phyloP scores from a whole-genome alignment of 192 early-diverging fungal species.

The Umbelopsis sp. region DNA sequence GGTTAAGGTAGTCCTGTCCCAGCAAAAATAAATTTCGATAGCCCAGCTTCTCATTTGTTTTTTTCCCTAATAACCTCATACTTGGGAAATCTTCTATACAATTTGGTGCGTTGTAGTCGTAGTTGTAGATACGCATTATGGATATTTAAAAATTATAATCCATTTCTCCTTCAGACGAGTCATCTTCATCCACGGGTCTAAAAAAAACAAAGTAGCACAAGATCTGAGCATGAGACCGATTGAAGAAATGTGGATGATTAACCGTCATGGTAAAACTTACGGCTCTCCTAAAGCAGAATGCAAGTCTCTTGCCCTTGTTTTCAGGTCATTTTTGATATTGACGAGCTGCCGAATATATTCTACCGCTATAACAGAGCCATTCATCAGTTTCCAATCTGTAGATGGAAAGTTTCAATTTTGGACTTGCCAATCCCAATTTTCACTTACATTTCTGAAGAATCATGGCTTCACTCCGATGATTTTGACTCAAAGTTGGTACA shows the following conservation, averaged over 20 bases:
- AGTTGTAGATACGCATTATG: background rate
- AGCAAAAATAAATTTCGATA: background rate
- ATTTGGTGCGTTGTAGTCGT: background rate
- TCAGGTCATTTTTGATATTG: constrained; percentile 53
- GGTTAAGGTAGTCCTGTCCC: too few species aligned
- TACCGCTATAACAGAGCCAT: constrained; percentile 56
- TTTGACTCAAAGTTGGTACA: constrained; percentile 77
- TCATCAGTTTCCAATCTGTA: constrained; percentile 9
- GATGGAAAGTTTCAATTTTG: background rate
- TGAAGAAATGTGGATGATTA: background rate
- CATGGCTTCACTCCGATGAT: constrained; percentile 78
- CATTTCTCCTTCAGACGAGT: constrained; percentile 25
- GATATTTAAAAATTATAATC: constrained; percentile 16
- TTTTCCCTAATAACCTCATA: too few species aligned
- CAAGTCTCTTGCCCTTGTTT: constrained; percentile 41
- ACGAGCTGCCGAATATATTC: constrained; percentile 71
- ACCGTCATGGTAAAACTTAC: constrained; percentile 18
- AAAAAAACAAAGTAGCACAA: background rate
- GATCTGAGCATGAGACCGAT: background rate
- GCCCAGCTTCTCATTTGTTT: background rate
- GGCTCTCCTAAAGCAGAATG: constrained; percentile 45
- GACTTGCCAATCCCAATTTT: background rate
- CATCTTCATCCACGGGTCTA: constrained; percentile 9
- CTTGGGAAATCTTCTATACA: background rate
- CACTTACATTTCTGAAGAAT: constrained; percentile 73